A percentile compares a stretch with the other conserved stretches of the same genome.
These are phyloP conservation scores for Acrodontium crateriforme DNA, from an alignment of 2,329 filamentous ascomycete genomes.

Conservation along the genomic window DNA sequence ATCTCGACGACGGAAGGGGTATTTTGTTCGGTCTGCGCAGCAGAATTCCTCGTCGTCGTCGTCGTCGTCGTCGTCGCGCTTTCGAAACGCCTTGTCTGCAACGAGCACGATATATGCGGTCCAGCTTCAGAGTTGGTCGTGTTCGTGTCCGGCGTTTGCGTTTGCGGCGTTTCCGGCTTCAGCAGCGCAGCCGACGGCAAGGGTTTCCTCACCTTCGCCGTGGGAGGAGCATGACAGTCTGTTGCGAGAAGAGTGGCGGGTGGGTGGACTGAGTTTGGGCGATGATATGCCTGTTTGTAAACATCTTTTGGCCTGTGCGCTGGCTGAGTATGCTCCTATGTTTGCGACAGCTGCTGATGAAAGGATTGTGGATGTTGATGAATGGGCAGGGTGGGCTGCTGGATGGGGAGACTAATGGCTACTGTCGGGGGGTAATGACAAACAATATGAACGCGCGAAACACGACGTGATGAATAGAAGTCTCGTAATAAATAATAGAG, in stretches of 20 bases:
- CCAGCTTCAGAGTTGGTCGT: conserved; percentile 66
- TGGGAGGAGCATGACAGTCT: background rate
- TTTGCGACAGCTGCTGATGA: conserved; percentile 46
- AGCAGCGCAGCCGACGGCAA: background rate
- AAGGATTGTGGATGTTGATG: conserved; percentile 44
- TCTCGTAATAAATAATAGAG: too few relatives aligned
- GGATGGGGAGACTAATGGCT: conserved; percentile 25
- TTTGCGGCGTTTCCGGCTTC: conserved; percentile 49
- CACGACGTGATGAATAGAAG: too few relatives aligned
- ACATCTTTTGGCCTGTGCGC: conserved; percentile 71
- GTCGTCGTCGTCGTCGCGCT: background rate
- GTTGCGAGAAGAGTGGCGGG: conserved; percentile 4
- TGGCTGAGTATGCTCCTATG: conserved; percentile 53
- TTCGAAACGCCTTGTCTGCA: background rate
- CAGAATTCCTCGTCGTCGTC: background rate
- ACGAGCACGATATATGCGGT: conserved; percentile 70
- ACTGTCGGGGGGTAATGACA: background rate
- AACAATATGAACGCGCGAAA: background rate
- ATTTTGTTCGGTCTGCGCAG: too few relatives aligned
- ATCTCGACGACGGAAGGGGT: too few relatives aligned
- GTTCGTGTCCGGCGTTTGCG: conserved; percentile 73
- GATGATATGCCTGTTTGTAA: conserved; percentile 54
- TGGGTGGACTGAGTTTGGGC: conserved; percentile 38
- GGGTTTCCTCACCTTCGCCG: background rate
- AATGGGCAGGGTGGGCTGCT: conserved; percentile 57